A percentile compares a stretch with the other conserved stretches of the same genome.
Evolutionary conservation across 163 green algal species (phyloP).

Genomic region (Scenedesmus sp.): DNA sequence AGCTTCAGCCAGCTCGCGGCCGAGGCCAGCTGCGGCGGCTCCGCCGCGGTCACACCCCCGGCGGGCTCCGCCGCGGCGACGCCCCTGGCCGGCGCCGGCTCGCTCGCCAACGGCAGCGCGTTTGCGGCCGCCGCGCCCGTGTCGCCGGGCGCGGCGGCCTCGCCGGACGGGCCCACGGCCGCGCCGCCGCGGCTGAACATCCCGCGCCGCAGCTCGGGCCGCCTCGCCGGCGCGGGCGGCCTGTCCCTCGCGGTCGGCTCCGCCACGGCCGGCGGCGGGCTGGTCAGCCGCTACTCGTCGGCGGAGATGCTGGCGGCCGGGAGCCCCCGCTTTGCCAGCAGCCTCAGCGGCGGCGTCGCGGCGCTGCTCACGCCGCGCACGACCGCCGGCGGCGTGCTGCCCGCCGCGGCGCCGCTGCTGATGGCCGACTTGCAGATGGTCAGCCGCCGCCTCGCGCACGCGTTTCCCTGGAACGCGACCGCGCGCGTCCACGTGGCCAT

Average conservation of each 20-base stretch:
- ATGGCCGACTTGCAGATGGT: conserved; percentile 47
- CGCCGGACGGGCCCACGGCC: too few species aligned
- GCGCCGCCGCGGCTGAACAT: too few species aligned
- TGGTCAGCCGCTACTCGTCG: conserved; percentile 11
- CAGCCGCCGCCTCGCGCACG: conserved; percentile 47
- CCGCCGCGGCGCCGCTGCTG: conserved; percentile 26
- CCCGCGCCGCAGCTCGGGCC: too few species aligned
- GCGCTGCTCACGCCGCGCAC: neutral
- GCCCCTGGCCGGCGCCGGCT: too few species aligned
- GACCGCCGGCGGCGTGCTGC: neutral
- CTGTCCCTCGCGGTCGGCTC: neutral
- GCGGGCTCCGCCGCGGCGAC: too few species aligned
- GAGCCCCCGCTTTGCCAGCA: neutral
- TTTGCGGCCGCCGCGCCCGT: too few species aligned
- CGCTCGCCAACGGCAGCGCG: too few species aligned
- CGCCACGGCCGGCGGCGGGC: neutral
- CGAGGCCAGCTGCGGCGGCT: neutral
- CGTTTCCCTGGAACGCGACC: conserved; percentile 53
- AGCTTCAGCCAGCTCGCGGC: conserved; percentile 35
- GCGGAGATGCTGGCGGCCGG: neutral
- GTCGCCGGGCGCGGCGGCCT: too few species aligned
- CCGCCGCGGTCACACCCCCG: conserved; percentile 8
- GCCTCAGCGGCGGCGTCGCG: neutral
- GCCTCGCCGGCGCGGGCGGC: neutral
- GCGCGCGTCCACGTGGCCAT: conserved; percentile 53